Conservation (phyloP, 129 eudicot genomes). For the Solidago caesia region DNA sequence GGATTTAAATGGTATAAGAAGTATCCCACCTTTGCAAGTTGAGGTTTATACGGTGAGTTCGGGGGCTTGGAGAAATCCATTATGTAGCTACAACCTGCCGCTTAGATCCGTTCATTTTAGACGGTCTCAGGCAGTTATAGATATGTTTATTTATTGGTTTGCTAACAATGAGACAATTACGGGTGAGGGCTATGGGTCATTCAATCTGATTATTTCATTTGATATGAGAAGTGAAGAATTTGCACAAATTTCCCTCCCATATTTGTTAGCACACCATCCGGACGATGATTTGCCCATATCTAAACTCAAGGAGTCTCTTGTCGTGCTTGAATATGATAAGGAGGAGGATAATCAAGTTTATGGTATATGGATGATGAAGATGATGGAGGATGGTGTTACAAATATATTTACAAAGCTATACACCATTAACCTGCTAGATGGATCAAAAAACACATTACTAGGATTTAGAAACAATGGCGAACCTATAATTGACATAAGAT, state of each 20-base stretch:
- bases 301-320: slow-evolving; percentile 11
- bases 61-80: background rate
- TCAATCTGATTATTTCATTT: background rate
- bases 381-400: background rate
- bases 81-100: background rate
- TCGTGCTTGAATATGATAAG: background rate
- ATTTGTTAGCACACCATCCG: background rate
- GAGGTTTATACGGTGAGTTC: background rate
- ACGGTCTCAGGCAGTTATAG: background rate
- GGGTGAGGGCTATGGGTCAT: background rate
- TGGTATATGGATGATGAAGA: background rate
- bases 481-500: background rate
- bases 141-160: background rate
- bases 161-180: background rate
- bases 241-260: background rate
- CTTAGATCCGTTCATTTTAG: background rate
- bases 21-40: background rate
- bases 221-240: slow-evolving; percentile 1
- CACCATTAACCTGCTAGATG: background rate
- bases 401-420: background rate
- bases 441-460: background rate
- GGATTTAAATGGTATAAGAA: too few relatives aligned
- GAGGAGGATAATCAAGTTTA: background rate
- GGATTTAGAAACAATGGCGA: background rate
- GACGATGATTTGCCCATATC: background rate